phyloP scores from a whole-genome alignment of 2,329 filamentous ascomycete genomes.

The Clarireedia hainanense region DNA sequence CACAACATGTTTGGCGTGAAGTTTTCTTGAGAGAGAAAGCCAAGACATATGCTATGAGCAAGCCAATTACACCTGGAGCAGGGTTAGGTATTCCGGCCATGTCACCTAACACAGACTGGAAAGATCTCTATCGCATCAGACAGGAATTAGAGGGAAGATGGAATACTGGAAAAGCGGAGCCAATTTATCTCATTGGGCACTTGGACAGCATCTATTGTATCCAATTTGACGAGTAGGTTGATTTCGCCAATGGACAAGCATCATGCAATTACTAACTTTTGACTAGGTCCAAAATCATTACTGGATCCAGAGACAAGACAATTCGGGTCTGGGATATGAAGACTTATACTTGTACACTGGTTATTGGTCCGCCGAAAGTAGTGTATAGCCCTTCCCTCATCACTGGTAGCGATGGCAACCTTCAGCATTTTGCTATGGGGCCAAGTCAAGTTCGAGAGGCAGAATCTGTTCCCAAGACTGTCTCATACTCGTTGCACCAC shows the following conservation, averaged over 20 bases:
- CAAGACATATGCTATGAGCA: slow-evolving; percentile 49
- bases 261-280: slow-evolving; percentile 29
- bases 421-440: slow-evolving; percentile 49
- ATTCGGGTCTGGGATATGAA: slow-evolving; percentile 95
- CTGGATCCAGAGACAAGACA: slow-evolving; percentile 88
- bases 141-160: slow-evolving; percentile 71
- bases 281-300: slow-evolving; percentile 81
- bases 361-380: slow-evolving; percentile 73
- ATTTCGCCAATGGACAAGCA: background rate
- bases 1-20: slow-evolving; percentile 56
- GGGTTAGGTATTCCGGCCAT: slow-evolving; percentile 50
- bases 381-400: slow-evolving; percentile 46
- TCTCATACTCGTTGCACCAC: slow-evolving; percentile 62
- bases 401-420: slow-evolving; percentile 41
- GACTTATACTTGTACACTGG: slow-evolving; percentile 73
- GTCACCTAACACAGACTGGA: slow-evolving; percentile 68
- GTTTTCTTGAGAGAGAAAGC: slow-evolving; percentile 56
- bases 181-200: slow-evolving; percentile 88
- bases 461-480: slow-evolving; percentile 44
- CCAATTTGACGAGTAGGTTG: slow-evolving; percentile 85
- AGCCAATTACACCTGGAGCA: slow-evolving; percentile 42
- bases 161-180: slow-evolving; percentile 68
- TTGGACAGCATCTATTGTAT: slow-evolving; percentile 95
- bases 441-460: slow-evolving; percentile 27
- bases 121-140: slow-evolving; percentile 72